A percentile compares a stretch with the other conserved stretches of the same genome.
Evolutionary conservation across 2,329 filamentous ascomycete species (phyloP).

Genomic region (Colletotrichum sidae): DNA sequence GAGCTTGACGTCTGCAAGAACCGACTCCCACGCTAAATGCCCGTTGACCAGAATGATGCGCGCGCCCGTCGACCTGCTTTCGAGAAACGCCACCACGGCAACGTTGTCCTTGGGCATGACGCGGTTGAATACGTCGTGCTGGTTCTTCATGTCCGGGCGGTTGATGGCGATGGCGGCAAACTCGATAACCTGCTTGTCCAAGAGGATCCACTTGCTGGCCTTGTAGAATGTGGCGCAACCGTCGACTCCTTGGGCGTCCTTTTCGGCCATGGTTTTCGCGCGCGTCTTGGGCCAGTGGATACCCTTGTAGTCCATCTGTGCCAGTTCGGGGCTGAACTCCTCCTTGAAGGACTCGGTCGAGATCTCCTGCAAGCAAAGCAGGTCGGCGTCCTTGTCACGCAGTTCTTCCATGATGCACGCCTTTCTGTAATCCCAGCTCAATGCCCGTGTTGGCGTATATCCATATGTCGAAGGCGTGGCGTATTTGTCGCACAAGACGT

Average conservation of each 20-base stretch:
- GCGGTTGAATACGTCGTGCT: constrained; percentile 97
- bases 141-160: constrained; percentile 94
- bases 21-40: constrained; percentile 95
- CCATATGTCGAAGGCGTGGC: constrained; percentile 88
- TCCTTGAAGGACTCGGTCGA: constrained; percentile 93
- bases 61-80: constrained; percentile 90
- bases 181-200: constrained; percentile 95
- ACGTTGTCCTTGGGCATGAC: constrained; percentile 99
- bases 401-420: constrained; percentile 88
- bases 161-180: constrained; percentile 94
- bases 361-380: constrained; percentile 93
- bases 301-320: constrained; percentile 90
- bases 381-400: constrained; percentile 82
- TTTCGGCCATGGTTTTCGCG: constrained; percentile 90
- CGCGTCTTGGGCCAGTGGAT: constrained; percentile 92
- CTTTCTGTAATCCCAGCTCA: constrained; percentile 89
- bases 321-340: constrained; percentile 88
- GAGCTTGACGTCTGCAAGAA: constrained; percentile 91
- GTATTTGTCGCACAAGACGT: constrained; percentile 94
- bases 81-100: constrained; percentile 89
- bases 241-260: constrained; percentile 90
- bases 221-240: constrained; percentile 98
- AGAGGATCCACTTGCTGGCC: constrained; percentile 89
- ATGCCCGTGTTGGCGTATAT: constrained; percentile 84
- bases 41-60: constrained; percentile 93